These are phyloP conservation scores for Orbilia oligospora DNA, from an alignment of 2,329 filamentous ascomycete genomes.

Conservation along the genomic window DNA sequence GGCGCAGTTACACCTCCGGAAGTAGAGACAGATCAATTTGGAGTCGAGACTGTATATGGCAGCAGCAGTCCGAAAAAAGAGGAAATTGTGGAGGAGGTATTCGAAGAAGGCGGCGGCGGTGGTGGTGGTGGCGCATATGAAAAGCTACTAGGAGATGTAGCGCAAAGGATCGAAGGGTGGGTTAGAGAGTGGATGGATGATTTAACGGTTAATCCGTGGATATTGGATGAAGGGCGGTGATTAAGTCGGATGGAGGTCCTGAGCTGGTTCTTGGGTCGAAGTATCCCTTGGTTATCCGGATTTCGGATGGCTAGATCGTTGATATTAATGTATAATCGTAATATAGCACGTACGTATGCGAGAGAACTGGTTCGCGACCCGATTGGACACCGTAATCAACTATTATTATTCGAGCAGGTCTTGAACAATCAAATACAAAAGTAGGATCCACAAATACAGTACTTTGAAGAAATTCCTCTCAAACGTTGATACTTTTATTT, in stretches of 20 bases:
- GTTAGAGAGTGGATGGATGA: conserved; percentile 68
- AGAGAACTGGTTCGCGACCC: not conserved
- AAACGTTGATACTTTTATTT: too few relatives aligned
- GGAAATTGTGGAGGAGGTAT: conserved; percentile 1
- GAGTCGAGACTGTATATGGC: not conserved
- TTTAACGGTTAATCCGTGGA: conserved; percentile 27
- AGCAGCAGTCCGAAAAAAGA: not conserved
- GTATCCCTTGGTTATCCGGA: not conserved
- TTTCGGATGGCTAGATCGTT: not conserved
- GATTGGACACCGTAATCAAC: too few relatives aligned
- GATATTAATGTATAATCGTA: conserved; percentile 14
- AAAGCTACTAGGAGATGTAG: conserved; percentile 81
- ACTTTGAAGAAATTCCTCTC: too few relatives aligned
- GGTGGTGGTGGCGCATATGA: conserved; percentile 72
- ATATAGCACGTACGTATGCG: not conserved
- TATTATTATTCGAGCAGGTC: too few relatives aligned
- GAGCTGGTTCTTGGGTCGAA: not conserved
- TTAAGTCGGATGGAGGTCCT: not conserved
- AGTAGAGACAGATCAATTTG: conserved; percentile 69
- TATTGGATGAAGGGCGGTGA: conserved; percentile 19
- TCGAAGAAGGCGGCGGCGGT: conserved; percentile 10
- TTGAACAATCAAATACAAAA: too few relatives aligned
- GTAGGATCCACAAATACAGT: too few relatives aligned
- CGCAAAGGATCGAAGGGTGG: conserved; percentile 78
- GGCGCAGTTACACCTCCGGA: conserved; percentile 69